Base-by-base conservation (phyloP, 331 rosid genomes). In the Dryas integrifolia region DNA sequence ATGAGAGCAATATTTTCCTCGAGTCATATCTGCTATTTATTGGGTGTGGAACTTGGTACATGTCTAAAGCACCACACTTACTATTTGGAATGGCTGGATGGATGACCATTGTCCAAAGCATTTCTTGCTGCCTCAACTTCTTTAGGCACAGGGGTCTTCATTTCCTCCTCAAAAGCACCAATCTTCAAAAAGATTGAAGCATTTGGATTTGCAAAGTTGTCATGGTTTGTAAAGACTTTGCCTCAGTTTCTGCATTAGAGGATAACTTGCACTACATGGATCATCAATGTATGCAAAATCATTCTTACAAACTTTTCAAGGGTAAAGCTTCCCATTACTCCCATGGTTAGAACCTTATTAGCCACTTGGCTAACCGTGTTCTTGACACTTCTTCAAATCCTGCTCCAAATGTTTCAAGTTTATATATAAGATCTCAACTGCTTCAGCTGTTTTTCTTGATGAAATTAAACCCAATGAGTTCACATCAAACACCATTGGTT, bases 401-500 rank as follows among this genome's bases (percentile, higher is more conserved):
- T 82, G 79, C 71, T 78, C 86, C 66, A 82, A 65, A 58, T 78
- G 75, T 60, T 80, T 82, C 76, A 78, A 71, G 75, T 79, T 83
- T 72, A 83, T 72, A 70, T 79, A 79, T 70, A 83, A 76, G 74
- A 83, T 69, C 7, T 83, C 86, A 46, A 72, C 73, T 43, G 75
- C 72, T 55, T 83, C 82, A 52, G 70, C 80, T 18, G 80, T 75
- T 76, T 80, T 75, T 46, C 63, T 65, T 0, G 77, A 65, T 6
- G 49, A 79, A 6, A 79, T 83, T 5, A 83, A 47, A 49, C 86
- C 84, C 55, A 83, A 60, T 16, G 87, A 84, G 38, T 77, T 81
- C 61, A 81, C 72, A 72, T 81, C 67, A 9, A 12, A 81, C 85
- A 9, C 81, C 83, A 64, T 60, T 78, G 39, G 83, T 84, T 11